Evolutionary conservation across 2,329 filamentous ascomycete genomes (phyloP), one percentile per base, ranked within the genome.

Genomic region (Corinectria fuckeliana): DNA sequence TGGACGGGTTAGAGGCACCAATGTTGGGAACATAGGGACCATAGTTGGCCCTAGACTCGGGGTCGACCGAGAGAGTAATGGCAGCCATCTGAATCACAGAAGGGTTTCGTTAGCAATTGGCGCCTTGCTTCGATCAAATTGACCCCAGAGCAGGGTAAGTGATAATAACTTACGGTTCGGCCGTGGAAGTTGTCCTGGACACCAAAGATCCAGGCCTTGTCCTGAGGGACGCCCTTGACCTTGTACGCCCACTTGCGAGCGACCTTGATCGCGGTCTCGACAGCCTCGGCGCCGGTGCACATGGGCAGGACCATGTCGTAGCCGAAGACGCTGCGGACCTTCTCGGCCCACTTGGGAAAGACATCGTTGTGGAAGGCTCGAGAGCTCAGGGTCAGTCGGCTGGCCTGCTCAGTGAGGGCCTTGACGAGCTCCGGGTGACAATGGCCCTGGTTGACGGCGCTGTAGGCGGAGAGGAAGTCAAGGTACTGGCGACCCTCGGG

Each of bases 271-370:
- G 63, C 63, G 8, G 62, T 61, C 38, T 67, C 61, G 9, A 64
- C 56, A 9, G 63, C 94, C 80, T 98, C 94, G 20, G 94, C 94
- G 59, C 94, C 94, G 2, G 94, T 98, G 82, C 97, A 97, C 93
- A 98, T 97, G 66, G 94, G 94, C 76, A 98, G 80, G 30, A 97
- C 92, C 94, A 97, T 97, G 78, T 98, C 94, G 75, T 96, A 98
- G 62, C 92, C 93, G 76, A 97, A 97, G 74, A 91, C 89, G 67
- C 87, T 80, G 69, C 91, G 93, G 64, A 97, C 89, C 79, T 95
- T 97, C 79, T 97, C 90, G 6, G 94, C 94, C 83, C 96, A 98
- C 65, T 90, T 88, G 58, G 94, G 94, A 80, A 98, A 98, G 64
- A 98, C 95, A 81, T 98, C 94, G 76, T 98, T 99, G 85, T 98